Evolutionary conservation across 202 grass and related monocot species (phyloP), one percentile per base, ranked within the genome.

Genomic region (Digitaria exilis): DNA sequence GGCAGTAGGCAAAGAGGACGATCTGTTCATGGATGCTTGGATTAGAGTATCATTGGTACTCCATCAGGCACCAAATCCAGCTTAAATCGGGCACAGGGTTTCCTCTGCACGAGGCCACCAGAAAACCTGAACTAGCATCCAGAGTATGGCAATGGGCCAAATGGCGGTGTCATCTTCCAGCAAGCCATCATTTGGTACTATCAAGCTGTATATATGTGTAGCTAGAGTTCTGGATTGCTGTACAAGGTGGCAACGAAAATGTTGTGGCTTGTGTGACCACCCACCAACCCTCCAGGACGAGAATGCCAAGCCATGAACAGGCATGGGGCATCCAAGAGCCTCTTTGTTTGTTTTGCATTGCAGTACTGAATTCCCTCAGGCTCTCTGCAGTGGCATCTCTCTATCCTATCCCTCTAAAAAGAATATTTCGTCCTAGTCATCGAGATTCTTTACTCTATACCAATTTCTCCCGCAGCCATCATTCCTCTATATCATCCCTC

Each of bases 11-110:
- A 12, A 25, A 3, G 25, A 17, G 6, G 41, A 30, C 59, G n/a
- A n/a, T n/a, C n/a, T 65, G 57, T 77, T 44, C 69, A 44, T 2
- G 11, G 75, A 5, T 1, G 39, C 48, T 60, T 79, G 30, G 35
- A 73, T 76, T 63, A 78, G 31, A 17, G 11, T 8, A 29, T 49
- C 3, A 28, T 54, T 28, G 22, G 78, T 69, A 69, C 64, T 48
- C 77, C 69, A 29, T 17, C 59, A 62, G 54, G 59, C 88, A 75
- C 88, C 80, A 54, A 62, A 80, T 37, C 68, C 34, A 30, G 61
- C 75, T 80, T 69, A 68, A 82, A 51, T 82, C 73, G 13, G 80
- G 34, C 51, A 66, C 60, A 18, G 9, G 34, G 70, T 29, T 79
- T 79, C 1, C 51, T 29, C 15, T 79, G 46, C 83, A 15, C 71